Evolutionary conservation across 305 asterid genomes (phyloP).

Genomic region (Petunia hybrid): DNA sequence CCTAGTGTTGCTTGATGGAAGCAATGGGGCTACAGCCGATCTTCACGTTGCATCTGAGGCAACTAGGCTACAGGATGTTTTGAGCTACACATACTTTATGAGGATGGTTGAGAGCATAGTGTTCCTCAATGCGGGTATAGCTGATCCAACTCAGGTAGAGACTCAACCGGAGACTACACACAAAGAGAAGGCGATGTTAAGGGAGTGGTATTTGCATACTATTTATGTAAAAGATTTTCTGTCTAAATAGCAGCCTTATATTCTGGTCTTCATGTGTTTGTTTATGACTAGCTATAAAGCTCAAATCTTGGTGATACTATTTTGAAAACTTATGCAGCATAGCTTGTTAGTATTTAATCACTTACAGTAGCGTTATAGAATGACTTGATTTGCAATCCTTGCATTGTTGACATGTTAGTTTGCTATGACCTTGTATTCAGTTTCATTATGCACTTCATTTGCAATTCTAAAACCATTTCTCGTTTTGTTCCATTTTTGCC

Average conservation of each 20-base stretch:
- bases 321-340: background rate
- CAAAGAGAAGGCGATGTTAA: background rate
- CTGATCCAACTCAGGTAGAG: background rate
- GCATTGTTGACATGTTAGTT: background rate
- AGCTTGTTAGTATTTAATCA: background rate
- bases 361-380: background rate
- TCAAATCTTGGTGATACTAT: background rate
- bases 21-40: background rate
- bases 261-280: background rate
- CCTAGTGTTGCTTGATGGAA: constrained; percentile 3
- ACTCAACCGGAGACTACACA: background rate
- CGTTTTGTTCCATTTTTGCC: too few species aligned
- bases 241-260: background rate
- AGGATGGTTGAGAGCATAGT: too few species aligned
- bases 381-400: background rate
- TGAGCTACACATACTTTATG: too few species aligned
- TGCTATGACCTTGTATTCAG: background rate
- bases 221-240: background rate
- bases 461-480: too few species aligned
- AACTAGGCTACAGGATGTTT: too few species aligned
- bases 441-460: too few species aligned
- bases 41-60: background rate
- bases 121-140: too few species aligned
- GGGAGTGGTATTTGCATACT: background rate
- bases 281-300: background rate